Evolutionary conservation across 2,329 filamentous ascomycete genomes (phyloP).

Genomic region (Sporothrix mexicana): DNA sequence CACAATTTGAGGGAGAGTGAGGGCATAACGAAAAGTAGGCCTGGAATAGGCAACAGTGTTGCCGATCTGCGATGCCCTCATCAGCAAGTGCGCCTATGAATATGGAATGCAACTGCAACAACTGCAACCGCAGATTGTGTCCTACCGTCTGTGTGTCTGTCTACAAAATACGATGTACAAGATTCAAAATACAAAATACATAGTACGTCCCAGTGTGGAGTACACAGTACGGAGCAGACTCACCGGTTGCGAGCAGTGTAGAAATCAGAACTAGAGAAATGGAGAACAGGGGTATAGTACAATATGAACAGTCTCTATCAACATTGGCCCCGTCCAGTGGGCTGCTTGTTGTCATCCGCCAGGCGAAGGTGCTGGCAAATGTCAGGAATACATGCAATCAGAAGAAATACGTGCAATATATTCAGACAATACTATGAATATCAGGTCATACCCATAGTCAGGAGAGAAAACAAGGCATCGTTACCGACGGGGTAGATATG

Average conservation of each 20-base stretch:
- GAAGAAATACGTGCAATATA: too few relatives aligned
- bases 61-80: slow-evolving; percentile 17
- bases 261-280: too few relatives aligned
- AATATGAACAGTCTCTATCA: too few relatives aligned
- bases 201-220: too few relatives aligned
- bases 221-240: neutral
- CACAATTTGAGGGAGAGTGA: neutral
- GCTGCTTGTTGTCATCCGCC: neutral
- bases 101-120: neutral
- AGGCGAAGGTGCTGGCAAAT: neutral
- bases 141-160: too few relatives aligned
- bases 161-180: too few relatives aligned
- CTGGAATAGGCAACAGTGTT: neutral
- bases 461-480: neutral
- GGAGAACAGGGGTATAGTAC: neutral
- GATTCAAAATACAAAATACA: too few relatives aligned
- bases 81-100: neutral
- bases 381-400: neutral
- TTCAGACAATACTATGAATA: neutral
- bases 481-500: neutral
- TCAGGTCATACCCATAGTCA: neutral
- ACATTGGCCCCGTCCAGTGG: neutral
- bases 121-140: too few relatives aligned
- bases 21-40: neutral
- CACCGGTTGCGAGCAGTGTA: slow-evolving; percentile 3